Evolutionary conservation across 2,329 filamentous ascomycete species (phyloP).

Genomic region (Grosmannia serpens): DNA sequence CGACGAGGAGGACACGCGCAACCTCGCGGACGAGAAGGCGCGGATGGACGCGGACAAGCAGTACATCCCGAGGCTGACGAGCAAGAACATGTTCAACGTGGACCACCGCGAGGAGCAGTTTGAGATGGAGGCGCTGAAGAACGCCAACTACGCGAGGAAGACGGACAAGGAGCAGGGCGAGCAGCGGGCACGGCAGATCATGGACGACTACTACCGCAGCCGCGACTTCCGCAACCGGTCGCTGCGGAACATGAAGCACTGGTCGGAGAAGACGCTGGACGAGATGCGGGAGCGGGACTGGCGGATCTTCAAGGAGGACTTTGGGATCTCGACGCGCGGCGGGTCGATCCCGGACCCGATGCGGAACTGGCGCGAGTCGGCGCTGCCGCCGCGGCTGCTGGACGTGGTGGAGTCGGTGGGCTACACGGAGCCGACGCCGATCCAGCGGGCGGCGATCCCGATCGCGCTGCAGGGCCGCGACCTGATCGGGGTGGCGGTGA

Average conservation of each 20-base stretch:
- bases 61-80: conserved; percentile 6
- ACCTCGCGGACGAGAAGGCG: conserved; percentile 10
- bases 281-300: conserved; percentile 97
- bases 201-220: conserved; percentile 74
- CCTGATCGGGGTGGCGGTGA: conserved; percentile 95
- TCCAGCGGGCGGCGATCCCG: conserved; percentile 89
- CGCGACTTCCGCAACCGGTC: conserved; percentile 63
- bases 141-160: conserved; percentile 29
- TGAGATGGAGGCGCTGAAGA: conserved; percentile 11
- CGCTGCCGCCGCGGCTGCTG: conserved; percentile 63
- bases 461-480: conserved; percentile 88
- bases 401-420: conserved; percentile 76
- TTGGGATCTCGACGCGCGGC: conserved; percentile 90
- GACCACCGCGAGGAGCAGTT: conserved; percentile 8
- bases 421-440: conserved; percentile 82
- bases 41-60: conserved; percentile 64
- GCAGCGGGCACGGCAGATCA: conserved; percentile 63
- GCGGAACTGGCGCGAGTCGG: conserved; percentile 84
- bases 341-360: conserved; percentile 89
- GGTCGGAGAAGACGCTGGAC: conserved; percentile 83
- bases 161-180: conserved; percentile 66
- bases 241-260: conserved; percentile 71
- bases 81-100: conserved; percentile 9
- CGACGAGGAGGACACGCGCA: conserved; percentile 79
- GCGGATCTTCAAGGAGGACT: conserved; percentile 99